These are phyloP conservation scores for Neofusicoccum parvum DNA, from an alignment of 2,329 filamentous ascomycete genomes.

Conservation along the genomic window DNA sequence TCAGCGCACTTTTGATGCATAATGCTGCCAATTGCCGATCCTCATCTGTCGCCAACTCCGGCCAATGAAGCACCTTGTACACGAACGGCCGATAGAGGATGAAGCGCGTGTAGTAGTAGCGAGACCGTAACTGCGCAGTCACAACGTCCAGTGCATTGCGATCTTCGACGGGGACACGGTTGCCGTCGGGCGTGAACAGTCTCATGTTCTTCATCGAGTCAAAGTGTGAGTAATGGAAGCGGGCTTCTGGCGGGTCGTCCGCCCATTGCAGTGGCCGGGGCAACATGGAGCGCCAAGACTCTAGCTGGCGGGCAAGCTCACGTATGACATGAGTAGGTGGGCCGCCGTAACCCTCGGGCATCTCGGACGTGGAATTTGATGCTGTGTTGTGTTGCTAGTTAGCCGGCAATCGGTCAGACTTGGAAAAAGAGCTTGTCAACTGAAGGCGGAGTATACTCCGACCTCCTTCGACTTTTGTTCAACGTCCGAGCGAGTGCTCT, in stretches of 20 bases:
- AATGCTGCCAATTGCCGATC: constrained; percentile 59
- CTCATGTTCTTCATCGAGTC: not conserved
- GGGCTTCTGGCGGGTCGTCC: constrained; percentile 52
- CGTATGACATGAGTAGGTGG: constrained; percentile 49
- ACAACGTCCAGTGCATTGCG: constrained; percentile 2
- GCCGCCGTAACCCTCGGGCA: constrained; percentile 38
- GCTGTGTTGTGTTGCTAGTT: constrained; percentile 11
- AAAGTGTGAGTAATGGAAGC: constrained; percentile 24
- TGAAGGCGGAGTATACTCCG: constrained; percentile 23
- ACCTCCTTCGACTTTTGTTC: not conserved
- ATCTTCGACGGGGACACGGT: not conserved
- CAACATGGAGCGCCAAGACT: constrained; percentile 60
- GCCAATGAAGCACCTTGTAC: constrained; percentile 45
- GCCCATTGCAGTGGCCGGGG: constrained; percentile 59
- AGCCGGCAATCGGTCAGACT: constrained; percentile 4
- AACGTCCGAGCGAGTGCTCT: not conserved
- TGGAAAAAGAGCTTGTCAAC: not conserved
- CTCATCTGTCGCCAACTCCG: constrained; percentile 55
- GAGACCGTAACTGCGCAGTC: constrained; percentile 25
- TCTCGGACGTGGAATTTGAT: constrained; percentile 16
- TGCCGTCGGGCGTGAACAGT: not conserved
- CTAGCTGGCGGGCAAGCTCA: constrained; percentile 57
- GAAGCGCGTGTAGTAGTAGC: constrained; percentile 27
- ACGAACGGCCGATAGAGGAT: constrained; percentile 27
- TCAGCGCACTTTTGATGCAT: constrained; percentile 59